Conservation (phyloP, 2,329 filamentous ascomycete species). For the Apiospora sp. region DNA sequence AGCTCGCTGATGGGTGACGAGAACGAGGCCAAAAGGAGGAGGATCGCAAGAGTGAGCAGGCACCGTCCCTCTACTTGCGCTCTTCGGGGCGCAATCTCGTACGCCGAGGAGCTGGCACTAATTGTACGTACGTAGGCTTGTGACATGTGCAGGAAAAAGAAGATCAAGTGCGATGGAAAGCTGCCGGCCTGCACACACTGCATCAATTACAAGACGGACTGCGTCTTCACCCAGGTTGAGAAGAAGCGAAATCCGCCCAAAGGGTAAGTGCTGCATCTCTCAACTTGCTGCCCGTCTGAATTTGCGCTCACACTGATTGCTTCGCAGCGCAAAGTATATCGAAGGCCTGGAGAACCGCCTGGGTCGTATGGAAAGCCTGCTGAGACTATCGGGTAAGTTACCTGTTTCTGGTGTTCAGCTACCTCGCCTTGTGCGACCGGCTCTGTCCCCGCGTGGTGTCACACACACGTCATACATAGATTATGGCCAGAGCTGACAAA, state of each 20-base stretch:
- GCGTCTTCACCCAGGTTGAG: conserved; percentile 96
- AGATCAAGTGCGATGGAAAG: conserved; percentile 98
- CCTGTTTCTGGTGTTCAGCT: conserved; percentile 15
- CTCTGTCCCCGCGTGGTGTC: not conserved
- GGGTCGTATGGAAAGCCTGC: conserved; percentile 92
- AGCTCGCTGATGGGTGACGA: conserved; percentile 67
- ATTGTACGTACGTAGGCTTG: conserved; percentile 69
- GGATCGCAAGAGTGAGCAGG: conserved; percentile 80
- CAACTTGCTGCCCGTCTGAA: conserved; percentile 8
- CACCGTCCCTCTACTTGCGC: conserved; percentile 18
- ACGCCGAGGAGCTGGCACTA: conserved; percentile 31
- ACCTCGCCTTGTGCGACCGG: conserved; percentile 8
- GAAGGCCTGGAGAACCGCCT: conserved; percentile 94
- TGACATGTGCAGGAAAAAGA: conserved; percentile 96
- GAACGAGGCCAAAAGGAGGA: conserved; percentile 85
- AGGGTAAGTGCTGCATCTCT: conserved; percentile 66
- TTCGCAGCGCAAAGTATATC: conserved; percentile 88
- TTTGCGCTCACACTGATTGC: conserved; percentile 27
- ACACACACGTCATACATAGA: conserved; percentile 5
- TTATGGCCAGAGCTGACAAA: conserved; percentile 36
- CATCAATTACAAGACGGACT: conserved; percentile 97
- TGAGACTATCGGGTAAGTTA: conserved; percentile 77
- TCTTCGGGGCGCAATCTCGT: not conserved
- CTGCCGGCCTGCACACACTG: conserved; percentile 95
- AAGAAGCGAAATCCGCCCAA: conserved; percentile 98